phyloP scores from a whole-genome alignment of 2,329 filamentous ascomycete genomes.

The Botrytis aclada region DNA sequence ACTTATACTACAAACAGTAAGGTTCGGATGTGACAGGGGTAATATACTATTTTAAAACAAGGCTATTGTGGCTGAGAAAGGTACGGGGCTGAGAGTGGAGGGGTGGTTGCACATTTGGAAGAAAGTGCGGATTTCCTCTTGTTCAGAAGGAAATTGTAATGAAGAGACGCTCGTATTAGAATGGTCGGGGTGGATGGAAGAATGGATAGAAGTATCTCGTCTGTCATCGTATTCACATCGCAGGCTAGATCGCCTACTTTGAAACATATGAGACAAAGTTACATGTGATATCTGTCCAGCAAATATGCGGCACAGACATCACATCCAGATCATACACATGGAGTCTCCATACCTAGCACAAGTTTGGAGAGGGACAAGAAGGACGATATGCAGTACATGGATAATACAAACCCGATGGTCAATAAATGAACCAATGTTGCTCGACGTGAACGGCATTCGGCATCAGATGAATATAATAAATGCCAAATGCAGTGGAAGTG shows the following conservation, averaged over 20 bases:
- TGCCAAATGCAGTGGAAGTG: background rate
- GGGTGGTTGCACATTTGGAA: background rate
- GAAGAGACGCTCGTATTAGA: background rate
- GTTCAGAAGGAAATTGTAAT: background rate
- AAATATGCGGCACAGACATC: background rate
- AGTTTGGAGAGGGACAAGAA: too few species aligned
- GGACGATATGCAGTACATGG: too few species aligned
- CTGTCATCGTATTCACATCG: background rate
- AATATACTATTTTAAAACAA: constrained; percentile 22
- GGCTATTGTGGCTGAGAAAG: constrained; percentile 16
- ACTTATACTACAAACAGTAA: constrained; percentile 9
- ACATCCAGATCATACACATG: background rate
- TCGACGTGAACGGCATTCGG: background rate
- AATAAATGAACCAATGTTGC: background rate
- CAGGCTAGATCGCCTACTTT: background rate
- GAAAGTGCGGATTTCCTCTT: background rate
- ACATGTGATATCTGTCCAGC: background rate
- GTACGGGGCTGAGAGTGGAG: constrained; percentile 1
- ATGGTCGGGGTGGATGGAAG: background rate
- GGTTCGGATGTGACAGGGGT: constrained; percentile 4
- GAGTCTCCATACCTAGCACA: background rate
- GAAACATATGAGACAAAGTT: background rate
- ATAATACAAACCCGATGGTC: too few species aligned
- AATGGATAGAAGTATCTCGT: background rate
- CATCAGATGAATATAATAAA: background rate